A percentile compares a stretch with the other conserved stretches of the same genome.
These are phyloP conservation scores for Malania oleifera DNA, from an alignment of 164 flowering plant genomes.

Conservation along the genomic window DNA sequence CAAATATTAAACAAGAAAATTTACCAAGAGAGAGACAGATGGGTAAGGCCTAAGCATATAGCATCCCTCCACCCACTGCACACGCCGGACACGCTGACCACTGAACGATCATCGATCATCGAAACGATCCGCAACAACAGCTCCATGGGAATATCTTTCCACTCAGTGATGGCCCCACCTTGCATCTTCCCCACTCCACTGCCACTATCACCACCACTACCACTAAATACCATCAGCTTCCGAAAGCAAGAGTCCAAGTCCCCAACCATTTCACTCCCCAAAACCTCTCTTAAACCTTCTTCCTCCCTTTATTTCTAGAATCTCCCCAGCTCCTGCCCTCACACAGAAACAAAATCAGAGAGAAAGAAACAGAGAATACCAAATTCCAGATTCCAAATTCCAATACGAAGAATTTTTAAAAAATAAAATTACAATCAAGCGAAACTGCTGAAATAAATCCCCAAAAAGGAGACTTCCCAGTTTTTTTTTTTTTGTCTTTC, in stretches of 20 bases:
- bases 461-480: too few relatives aligned
- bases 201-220: constrained; percentile 13
- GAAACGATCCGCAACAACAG: constrained; percentile 73
- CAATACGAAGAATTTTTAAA: too few relatives aligned
- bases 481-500: too few relatives aligned
- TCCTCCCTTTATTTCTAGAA: not conserved
- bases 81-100: constrained; percentile 73
- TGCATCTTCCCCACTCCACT: constrained; percentile 28
- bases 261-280: too few relatives aligned
- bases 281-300: constrained; percentile 21
- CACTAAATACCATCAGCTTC: constrained; percentile 51
- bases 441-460: too few relatives aligned
- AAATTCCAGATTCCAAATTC: constrained; percentile 7
- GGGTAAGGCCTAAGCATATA: constrained; percentile 67
- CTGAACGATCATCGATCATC: constrained; percentile 78
- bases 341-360: not conserved
- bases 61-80: constrained; percentile 98
- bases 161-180: constrained; percentile 43
- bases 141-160: constrained; percentile 99
- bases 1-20: not conserved
- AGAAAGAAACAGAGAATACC: not conserved
- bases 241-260: constrained; percentile 59
- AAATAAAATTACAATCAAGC: too few relatives aligned
- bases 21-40: constrained; percentile 83
- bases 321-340: not conserved